phyloP scores from a whole-genome alignment of 495 filamentous ascomycete genomes.

The Hypoxylon cercidicola region DNA sequence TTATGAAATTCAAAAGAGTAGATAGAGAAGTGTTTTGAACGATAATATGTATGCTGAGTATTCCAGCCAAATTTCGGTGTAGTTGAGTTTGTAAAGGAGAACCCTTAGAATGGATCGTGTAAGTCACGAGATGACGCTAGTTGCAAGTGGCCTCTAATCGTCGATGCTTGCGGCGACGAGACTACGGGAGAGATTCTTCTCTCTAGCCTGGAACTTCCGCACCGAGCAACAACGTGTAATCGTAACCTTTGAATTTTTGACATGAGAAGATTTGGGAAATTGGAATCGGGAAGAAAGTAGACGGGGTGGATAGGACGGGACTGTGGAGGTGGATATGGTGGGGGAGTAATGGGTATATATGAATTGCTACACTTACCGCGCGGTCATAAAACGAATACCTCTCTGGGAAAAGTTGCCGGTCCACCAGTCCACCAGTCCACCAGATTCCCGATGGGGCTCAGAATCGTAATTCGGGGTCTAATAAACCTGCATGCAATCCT shows the following conservation, averaged over 20 bases:
- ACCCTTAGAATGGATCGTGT: conserved; percentile 28
- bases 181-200: conserved; percentile 30
- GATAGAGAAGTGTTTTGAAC: conserved; percentile 4
- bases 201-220: conserved; percentile 35
- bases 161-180: conserved; percentile 32
- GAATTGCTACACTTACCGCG: conserved; percentile 12
- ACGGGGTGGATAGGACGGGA: conserved; percentile 37
- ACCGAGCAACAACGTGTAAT: conserved; percentile 38
- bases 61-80: conserved; percentile 18
- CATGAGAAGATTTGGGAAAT: conserved; percentile 38
- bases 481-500: conserved; percentile 42
- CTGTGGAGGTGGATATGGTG: conserved; percentile 43
- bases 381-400: conserved; percentile 41
- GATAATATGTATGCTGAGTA: conserved; percentile 8
- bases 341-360: conserved; percentile 39
- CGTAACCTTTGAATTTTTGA: conserved; percentile 22
- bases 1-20: conserved; percentile 1
- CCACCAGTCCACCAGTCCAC: conserved; percentile 42
- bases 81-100: conserved; percentile 5
- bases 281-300: conserved; percentile 28
- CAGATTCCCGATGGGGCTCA: conserved; percentile 44
- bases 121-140: conserved; percentile 28
- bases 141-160: conserved; percentile 23
- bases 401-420: conserved; percentile 41
- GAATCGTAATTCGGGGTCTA: conserved; percentile 42